Conservation (phyloP, 1,284 basidiomycete species). For the Ustilago vetiveriae region DNA sequence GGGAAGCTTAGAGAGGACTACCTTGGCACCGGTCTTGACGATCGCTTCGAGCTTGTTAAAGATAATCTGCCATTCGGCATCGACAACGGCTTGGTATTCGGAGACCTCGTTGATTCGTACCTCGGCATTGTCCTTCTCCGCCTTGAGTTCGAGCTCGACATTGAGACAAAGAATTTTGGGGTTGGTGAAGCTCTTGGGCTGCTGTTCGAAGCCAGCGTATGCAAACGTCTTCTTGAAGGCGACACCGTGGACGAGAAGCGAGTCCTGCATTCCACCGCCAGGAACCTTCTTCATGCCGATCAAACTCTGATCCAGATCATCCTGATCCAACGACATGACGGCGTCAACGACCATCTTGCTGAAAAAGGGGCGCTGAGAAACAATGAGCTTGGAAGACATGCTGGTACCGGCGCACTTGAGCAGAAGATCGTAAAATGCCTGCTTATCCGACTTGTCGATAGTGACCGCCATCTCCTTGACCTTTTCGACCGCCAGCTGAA, state of each 20-base stretch:
- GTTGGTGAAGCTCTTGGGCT: conserved; percentile 90
- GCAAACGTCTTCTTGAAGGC: conserved; percentile 99
- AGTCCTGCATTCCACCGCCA: conserved; percentile 99
- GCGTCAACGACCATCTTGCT: conserved; percentile 98
- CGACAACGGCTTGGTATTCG: conserved; percentile 94
- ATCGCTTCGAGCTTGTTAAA: conserved; percentile 97
- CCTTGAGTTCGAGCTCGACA: conserved; percentile 98
- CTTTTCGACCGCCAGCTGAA: conserved; percentile 83
- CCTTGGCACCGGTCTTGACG: conserved; percentile 93
- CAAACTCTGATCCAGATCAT: conserved; percentile 92
- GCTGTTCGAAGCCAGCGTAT: conserved; percentile 98
- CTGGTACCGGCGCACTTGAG: conserved; percentile 97
- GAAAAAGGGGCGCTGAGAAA: conserved; percentile 99
- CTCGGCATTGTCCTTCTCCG: conserved; percentile 99
- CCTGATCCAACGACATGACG: conserved; percentile 80
- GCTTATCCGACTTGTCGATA: conserved; percentile 88
- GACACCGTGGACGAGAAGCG: conserved; percentile 83
- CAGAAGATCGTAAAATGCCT: conserved; percentile 91
- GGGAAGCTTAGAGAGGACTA: conserved; percentile 96
- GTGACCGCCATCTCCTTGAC: conserved; percentile 89
- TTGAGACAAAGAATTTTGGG: conserved; percentile 94
- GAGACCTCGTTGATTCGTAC: conserved; percentile 91
- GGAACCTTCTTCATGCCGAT: conserved; percentile 99
- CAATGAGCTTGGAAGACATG: conserved; percentile 99
- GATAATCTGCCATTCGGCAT: conserved; percentile 99